Percentiles rank a stretch among this genome's conserved stretches.
Evolutionary conservation across 164 flowering plant genomes (phyloP).

Genomic region (Berberis thunbergii): DNA sequence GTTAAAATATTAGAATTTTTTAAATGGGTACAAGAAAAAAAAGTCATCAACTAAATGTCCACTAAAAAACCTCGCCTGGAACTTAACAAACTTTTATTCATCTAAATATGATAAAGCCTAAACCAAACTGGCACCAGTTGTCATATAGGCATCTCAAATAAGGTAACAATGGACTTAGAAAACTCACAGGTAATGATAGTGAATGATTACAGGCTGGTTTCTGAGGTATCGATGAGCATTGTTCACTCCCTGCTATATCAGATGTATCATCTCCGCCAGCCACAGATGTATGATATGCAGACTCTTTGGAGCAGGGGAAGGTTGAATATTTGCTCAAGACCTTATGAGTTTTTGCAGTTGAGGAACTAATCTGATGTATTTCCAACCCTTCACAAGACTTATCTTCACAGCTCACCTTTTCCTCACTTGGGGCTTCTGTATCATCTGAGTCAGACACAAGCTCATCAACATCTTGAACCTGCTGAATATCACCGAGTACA

Average conservation of each 20-base stretch:
- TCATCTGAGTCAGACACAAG: not conserved
- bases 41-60: too few species aligned
- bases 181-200: constrained; percentile 43
- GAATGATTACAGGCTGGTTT: constrained; percentile 17
- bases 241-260: constrained; percentile 4
- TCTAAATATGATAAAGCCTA: not conserved
- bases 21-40: too few species aligned
- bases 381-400: constrained; percentile 3
- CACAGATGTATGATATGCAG: constrained; percentile 3
- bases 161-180: not conserved
- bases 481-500: constrained; percentile 13
- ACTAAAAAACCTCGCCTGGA: too few species aligned
- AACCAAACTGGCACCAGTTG: not conserved
- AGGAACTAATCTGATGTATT: not conserved
- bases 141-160: not conserved
- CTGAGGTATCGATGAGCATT: constrained; percentile 1
- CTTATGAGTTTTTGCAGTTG: constrained; percentile 12
- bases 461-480: constrained; percentile 22
- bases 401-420: not conserved
- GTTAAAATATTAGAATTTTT: too few species aligned
- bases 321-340: constrained; percentile 28
- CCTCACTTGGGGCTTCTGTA: not conserved
- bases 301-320: constrained; percentile 21
- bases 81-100: too few species aligned
- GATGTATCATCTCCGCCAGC: constrained; percentile 10